Conservation (phyloP, 768 basidiomycete species). For the Calocybe cyanea region DNA sequence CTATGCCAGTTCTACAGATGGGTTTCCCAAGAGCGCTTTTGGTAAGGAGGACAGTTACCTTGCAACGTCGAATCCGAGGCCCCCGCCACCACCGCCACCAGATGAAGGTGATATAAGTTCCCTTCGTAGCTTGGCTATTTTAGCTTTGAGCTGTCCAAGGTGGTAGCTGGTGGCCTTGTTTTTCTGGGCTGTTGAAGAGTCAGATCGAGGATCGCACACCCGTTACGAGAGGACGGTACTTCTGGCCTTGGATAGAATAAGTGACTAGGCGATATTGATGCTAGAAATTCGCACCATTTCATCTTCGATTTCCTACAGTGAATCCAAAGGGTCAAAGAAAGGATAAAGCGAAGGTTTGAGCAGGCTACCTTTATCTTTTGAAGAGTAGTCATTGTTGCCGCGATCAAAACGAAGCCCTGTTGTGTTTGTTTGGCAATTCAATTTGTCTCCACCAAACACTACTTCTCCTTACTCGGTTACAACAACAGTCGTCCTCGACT, state of each 20-base stretch:
- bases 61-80: constrained; percentile 96
- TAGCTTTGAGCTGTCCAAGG: constrained; percentile 95
- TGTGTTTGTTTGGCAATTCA: background rate
- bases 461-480: too few relatives aligned
- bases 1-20: constrained; percentile 78
- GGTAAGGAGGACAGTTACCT: constrained; percentile 28
- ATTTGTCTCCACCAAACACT: too few relatives aligned
- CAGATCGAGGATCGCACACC: constrained; percentile 13
- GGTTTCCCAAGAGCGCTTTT: constrained; percentile 1
- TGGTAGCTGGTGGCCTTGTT: constrained; percentile 97
- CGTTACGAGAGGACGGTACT: constrained; percentile 43
- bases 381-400: constrained; percentile 74
- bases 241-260: constrained; percentile 55
- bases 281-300: constrained; percentile 69
- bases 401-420: constrained; percentile 9
- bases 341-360: constrained; percentile 17
- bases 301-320: constrained; percentile 84
- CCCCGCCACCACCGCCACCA: constrained; percentile 82
- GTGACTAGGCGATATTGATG: constrained; percentile 14
- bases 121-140: constrained; percentile 93
- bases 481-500: too few relatives aligned
- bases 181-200: constrained; percentile 71
- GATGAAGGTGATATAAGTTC: constrained; percentile 82
- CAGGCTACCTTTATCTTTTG: constrained; percentile 88
- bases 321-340: constrained; percentile 7